Evolutionary conservation across 768 basidiomycete genomes (phyloP).

Genomic region (Hirschioporus abietinus): DNA sequence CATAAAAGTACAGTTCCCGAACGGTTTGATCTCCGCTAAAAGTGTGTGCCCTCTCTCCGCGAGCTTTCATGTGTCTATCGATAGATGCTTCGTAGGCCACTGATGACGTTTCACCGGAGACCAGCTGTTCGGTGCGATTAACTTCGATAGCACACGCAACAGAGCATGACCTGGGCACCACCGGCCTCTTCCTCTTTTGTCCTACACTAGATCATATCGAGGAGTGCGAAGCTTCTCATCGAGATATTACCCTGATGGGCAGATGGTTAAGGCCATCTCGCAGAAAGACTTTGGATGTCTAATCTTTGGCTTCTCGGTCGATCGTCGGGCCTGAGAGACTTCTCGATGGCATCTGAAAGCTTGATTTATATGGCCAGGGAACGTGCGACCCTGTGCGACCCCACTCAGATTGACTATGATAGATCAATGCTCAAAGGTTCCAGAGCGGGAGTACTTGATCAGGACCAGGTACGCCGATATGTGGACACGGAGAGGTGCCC

Average conservation of each 20-base stretch:
- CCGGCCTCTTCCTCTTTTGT: not conserved
- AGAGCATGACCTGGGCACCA: not conserved
- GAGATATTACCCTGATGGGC: not conserved
- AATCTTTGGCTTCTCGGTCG: not conserved
- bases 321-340: not conserved
- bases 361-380: not conserved
- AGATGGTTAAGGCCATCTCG: not conserved
- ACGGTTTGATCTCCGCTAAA: not conserved
- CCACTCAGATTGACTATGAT: not conserved
- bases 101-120: slow-evolving; percentile 1
- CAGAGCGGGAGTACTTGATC: not conserved
- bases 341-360: not conserved
- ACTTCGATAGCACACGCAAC: not conserved
- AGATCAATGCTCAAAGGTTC: not conserved
- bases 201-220: not conserved
- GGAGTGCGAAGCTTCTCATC: not conserved
- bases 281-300: not conserved
- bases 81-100: not conserved
- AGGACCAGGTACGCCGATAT: not conserved
- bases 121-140: not conserved
- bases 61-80: not conserved
- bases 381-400: not conserved
- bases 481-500: not conserved
- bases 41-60: not conserved
- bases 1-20: not conserved